Base-by-base conservation (phyloP, 208 protist species). In the Perkinsela sp. region DNA sequence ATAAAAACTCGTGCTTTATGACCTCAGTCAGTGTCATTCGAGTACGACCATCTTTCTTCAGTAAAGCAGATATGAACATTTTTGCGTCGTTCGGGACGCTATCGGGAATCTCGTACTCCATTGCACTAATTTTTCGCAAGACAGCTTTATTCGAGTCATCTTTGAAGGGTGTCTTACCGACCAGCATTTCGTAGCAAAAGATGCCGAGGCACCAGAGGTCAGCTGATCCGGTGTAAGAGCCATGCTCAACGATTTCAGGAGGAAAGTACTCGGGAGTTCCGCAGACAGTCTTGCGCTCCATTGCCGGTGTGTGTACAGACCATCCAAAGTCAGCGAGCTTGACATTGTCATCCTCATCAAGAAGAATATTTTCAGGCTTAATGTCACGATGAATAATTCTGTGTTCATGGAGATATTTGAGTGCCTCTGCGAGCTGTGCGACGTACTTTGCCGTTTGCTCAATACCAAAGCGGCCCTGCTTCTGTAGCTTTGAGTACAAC, bases 261-360 rank as follows among this genome's bases (percentile, higher is more conserved):
- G 97, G 93, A 30, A 99, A 89, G 79, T 99, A 99, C 83, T 98
- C 96, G 0, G 97, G 88, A 1, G 97, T 99, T 15, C 96, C 94
- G 72, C 94, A 97, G 28, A 92, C 84, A 31, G 92, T 97, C 72
- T 85, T 91, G 67, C 91, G 81, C 13, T 88, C 78, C 68, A 84
- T 83, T 29, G 86, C 80, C 15, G 94, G 91, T 67, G 95, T 87
- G 76, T 98, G 94, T 40, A 98, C 95, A 1, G 87, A 94, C 95
- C 95, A 98, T 28, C 96, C 96, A 85, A 99, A 99, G 78, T 99
- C 96, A 1, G 95, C 95, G 22, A 99, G 92, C 75, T 98, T 98
- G 66, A 98, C 83, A 73, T 96, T 93, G 57, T 86, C 76, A 69
- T 94, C 85, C 67, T 85, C 79, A 68, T 93, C 87, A 0, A 94